Percentiles rank a stretch among this genome's conserved stretches.
Evolutionary conservation across 2,329 filamentous ascomycete genomes (phyloP).

Genomic region (Verticillium nonalfalfae): DNA sequence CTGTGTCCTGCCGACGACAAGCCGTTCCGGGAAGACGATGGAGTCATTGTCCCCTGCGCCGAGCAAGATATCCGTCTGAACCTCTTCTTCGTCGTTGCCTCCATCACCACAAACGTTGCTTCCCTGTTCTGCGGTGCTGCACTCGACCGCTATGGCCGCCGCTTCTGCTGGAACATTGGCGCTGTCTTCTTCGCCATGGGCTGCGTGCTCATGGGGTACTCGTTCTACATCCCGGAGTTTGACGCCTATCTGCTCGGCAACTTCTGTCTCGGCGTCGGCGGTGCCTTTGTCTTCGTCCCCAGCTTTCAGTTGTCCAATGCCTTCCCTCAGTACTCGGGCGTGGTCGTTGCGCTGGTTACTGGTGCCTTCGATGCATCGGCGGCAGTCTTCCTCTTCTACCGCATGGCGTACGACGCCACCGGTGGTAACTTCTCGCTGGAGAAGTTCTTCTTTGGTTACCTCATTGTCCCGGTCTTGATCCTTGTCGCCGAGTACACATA

Average conservation of each 20-base stretch:
- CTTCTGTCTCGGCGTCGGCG: slow-evolving; percentile 53
- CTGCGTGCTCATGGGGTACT: slow-evolving; percentile 53
- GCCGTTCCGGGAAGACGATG: slow-evolving; percentile 7
- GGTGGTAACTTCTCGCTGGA: slow-evolving; percentile 23
- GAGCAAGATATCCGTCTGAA: slow-evolving; percentile 49
- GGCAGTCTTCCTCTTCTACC: slow-evolving; percentile 54
- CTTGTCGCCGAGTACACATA: slow-evolving; percentile 26
- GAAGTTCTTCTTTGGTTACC: slow-evolving; percentile 32
- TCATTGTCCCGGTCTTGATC: slow-evolving; percentile 26
- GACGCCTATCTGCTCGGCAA: slow-evolving; percentile 57
- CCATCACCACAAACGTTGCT: slow-evolving; percentile 53
- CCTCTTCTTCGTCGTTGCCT: slow-evolving; percentile 49
- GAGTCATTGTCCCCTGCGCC: slow-evolving; percentile 39
- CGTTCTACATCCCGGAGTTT: slow-evolving; percentile 42
- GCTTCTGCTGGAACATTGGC: slow-evolving; percentile 55
- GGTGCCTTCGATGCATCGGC: slow-evolving; percentile 61
- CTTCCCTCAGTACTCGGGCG: slow-evolving; percentile 52
- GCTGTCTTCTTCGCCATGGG: slow-evolving; percentile 51
- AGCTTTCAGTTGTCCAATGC: slow-evolving; percentile 61
- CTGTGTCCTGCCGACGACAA: background rate
- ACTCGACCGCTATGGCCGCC: slow-evolving; percentile 60
- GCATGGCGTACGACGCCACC: slow-evolving; percentile 44
- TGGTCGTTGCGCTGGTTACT: slow-evolving; percentile 55
- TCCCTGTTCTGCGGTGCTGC: slow-evolving; percentile 62
- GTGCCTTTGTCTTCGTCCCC: slow-evolving; percentile 58